Evolutionary conservation across 2,329 filamentous ascomycete species (phyloP).

Genomic region (Pyrenophora tritici-repentis): DNA sequence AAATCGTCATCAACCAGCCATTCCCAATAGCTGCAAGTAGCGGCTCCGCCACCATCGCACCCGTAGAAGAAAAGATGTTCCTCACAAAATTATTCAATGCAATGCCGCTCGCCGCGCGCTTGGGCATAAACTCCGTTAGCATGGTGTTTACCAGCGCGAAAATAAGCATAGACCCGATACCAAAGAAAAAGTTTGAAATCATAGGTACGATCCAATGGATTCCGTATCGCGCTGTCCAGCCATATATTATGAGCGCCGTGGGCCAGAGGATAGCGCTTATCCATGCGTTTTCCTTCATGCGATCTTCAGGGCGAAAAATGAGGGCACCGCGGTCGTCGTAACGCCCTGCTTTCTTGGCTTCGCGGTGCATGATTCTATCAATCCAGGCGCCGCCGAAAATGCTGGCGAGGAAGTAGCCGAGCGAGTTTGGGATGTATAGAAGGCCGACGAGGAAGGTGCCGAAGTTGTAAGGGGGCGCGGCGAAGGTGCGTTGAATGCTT

Average conservation of each 20-base stretch:
- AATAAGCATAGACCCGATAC: slow-evolving; percentile 47
- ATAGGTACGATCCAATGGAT: slow-evolving; percentile 44
- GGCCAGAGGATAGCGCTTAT: slow-evolving; percentile 45
- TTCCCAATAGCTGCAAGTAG: slow-evolving; percentile 44
- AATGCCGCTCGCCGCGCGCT: slow-evolving; percentile 42
- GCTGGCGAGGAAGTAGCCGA: slow-evolving; percentile 44
- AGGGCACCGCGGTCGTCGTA: slow-evolving; percentile 45
- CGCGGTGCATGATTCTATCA: slow-evolving; percentile 48
- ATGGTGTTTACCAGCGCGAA: slow-evolving; percentile 47
- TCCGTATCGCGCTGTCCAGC: slow-evolving; percentile 43
- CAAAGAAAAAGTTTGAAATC: slow-evolving; percentile 50
- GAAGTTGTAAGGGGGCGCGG: slow-evolving; percentile 41
- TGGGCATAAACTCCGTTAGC: slow-evolving; percentile 50
- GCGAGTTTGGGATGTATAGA: slow-evolving; percentile 46
- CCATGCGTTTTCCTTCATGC: slow-evolving; percentile 51
- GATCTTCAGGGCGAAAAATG: slow-evolving; percentile 44
- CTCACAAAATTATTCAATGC: slow-evolving; percentile 49
- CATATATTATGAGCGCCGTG: slow-evolving; percentile 45
- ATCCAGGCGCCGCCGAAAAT: slow-evolving; percentile 49
- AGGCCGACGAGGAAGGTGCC: slow-evolving; percentile 45
- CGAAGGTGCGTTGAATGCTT: slow-evolving; percentile 45
- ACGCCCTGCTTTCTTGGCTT: slow-evolving; percentile 44
- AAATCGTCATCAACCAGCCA: slow-evolving; percentile 48
- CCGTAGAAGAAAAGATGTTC: slow-evolving; percentile 46
- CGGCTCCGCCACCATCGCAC: slow-evolving; percentile 45